Base-by-base conservation (phyloP, 192 early-diverging fungal species). In the Coemansia sp. region DNA sequence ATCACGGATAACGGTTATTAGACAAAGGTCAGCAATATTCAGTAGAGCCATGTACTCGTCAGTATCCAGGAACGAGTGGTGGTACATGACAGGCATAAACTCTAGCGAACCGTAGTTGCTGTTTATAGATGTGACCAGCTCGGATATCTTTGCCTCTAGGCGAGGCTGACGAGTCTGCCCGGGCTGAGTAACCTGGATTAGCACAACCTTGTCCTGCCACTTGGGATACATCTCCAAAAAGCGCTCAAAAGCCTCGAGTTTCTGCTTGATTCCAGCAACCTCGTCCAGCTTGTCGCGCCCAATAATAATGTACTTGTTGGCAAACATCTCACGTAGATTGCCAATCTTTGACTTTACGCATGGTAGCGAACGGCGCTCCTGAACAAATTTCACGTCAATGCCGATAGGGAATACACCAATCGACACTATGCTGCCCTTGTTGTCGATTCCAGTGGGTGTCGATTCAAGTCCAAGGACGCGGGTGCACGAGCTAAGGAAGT, bases 41-140 rank as follows among this genome's bases (percentile, higher is more conserved):
- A 99, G 80, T 37, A 99, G 73, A 0, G 93, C 93, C 69, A 88
- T 95, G 78, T 96, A 99, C 67, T 99, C 95, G 69, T 99, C 94
- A 7, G 85, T 86, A 55, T 95, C 93, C 53, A 99, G 81, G 67
- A 86, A 81, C 57, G 92, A 87, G 62, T 93, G 91, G 71, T 90
- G 89, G 73, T 92, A 92, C 62, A 96, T 88, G n/a, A 96, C 88
- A 40, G 97, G 95, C 13, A 88, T 89, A 63, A 89, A 99, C 67
- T 95, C 91, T 9, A 99, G 83, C n/a, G 92, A 91, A 2, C 97
- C 97, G 68, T 87, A 98, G 38, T 77, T 89, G 52, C 90, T 91
- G 67, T 99, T 99, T 71, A 98, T 96, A n/a, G 87, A 84, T 11
- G 89, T 83, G 5, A 95, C 91, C n/a, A 91, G 67, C 60, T 99